A percentile compares a stretch with the other conserved stretches of the same genome.
These are phyloP conservation scores for Debaryomycetaceae sp. DNA, from an alignment of 1,139 yeast species.

Conservation along the genomic window DNA sequence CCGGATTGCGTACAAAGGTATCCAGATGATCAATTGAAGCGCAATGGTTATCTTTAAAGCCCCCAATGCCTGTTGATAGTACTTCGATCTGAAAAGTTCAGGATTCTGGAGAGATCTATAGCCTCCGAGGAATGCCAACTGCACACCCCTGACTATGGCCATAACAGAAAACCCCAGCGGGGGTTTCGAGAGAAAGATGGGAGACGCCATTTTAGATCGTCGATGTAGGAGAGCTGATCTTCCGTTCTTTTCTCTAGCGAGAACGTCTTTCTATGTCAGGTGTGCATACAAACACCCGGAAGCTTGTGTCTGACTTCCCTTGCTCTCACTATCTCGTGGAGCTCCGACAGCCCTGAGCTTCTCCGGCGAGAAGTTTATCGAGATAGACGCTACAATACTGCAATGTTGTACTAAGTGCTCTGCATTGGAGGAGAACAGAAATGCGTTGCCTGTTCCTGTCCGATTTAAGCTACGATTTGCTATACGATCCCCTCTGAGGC, in stretches of 20 bases:
- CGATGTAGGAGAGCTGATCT: neutral
- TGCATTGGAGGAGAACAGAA: no score
- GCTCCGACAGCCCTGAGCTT: no score
- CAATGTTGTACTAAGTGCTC: no score
- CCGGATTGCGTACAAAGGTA: slow-evolving; percentile 22
- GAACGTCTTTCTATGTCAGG: neutral
- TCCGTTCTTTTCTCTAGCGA: neutral
- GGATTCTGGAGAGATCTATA: slow-evolving; percentile 49
- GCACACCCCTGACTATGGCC: slow-evolving; percentile 52
- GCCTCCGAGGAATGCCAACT: slow-evolving; percentile 48
- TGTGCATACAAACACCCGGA: neutral
- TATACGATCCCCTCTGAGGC: no score
- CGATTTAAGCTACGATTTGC: no score
- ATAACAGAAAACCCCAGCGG: slow-evolving; percentile 34
- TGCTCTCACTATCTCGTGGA: no score
- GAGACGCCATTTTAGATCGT: slow-evolving; percentile 17
- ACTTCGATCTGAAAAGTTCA: slow-evolving; percentile 25
- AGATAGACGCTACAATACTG: no score
- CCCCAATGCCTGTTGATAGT: slow-evolving; percentile 28
- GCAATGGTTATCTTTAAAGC: slow-evolving; percentile 33
- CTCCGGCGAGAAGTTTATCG: no score
- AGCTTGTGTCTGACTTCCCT: no score
- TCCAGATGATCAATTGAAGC: slow-evolving; percentile 33
- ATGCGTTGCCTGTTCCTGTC: no score
- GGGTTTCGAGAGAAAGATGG: slow-evolving; percentile 20